Conservation (phyloP, 768 basidiomycete species). For the Pleurotus djamor region DNA sequence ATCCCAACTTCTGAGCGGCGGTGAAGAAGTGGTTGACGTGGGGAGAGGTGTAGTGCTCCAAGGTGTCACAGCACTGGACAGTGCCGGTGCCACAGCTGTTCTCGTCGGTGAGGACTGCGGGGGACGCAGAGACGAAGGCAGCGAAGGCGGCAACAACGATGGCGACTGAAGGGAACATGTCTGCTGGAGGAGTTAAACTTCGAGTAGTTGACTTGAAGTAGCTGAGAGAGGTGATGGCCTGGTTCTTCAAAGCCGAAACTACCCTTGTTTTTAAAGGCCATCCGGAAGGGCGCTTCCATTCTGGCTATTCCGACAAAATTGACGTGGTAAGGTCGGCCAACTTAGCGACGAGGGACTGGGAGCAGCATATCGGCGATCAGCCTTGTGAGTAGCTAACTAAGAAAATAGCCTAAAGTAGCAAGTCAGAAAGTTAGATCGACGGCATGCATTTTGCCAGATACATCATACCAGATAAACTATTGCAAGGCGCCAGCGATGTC, state of each 20-base stretch:
- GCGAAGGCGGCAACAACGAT: constrained; percentile 6
- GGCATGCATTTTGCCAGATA: neutral
- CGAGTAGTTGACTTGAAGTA: constrained; percentile 1
- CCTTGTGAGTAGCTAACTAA: neutral
- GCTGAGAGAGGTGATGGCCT: neutral
- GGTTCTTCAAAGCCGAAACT: neutral
- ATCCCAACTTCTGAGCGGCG: neutral
- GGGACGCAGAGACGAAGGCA: neutral
- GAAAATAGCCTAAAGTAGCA: neutral
- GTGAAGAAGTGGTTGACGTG: neutral
- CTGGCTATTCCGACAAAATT: neutral
- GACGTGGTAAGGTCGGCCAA: neutral
- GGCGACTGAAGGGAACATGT: neutral
- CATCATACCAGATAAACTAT: neutral
- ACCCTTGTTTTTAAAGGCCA: neutral
- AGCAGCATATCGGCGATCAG: neutral
- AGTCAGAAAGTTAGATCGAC: neutral
- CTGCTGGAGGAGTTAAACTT: constrained; percentile 1
- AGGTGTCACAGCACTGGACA: constrained; percentile 1
- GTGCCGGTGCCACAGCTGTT: constrained; percentile 1
- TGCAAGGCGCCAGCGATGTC: neutral
- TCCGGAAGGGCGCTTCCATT: neutral
- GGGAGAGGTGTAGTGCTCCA: constrained; percentile 5
- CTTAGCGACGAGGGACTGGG: neutral
- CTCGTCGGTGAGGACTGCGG: neutral